Percentiles rank a stretch among this genome's conserved stretches.
phyloP scores from a whole-genome alignment of 495 filamentous ascomycete genomes.

The Aspergillus cavernicola region DNA sequence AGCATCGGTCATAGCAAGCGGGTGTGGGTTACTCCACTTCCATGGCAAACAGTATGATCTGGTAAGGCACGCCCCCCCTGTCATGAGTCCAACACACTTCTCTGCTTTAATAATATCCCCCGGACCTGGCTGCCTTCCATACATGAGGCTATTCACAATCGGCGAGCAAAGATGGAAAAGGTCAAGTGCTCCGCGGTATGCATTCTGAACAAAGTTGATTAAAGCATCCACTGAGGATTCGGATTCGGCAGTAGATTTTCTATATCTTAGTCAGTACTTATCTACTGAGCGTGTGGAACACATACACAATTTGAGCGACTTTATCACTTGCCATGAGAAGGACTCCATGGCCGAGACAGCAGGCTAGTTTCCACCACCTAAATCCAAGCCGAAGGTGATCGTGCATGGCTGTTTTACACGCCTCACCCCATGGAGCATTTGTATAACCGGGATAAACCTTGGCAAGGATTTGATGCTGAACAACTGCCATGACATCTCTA shows the following conservation, averaged over 20 bases:
- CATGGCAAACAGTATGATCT: background rate
- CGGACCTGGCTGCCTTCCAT: background rate
- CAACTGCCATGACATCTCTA: background rate
- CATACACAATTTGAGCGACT: background rate
- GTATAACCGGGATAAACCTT: background rate
- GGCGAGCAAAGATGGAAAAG: background rate
- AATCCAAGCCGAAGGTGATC: background rate
- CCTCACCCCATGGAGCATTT: background rate
- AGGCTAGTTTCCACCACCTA: background rate
- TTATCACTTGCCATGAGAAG: background rate
- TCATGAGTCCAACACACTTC: background rate
- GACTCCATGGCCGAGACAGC: background rate
- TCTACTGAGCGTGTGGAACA: background rate
- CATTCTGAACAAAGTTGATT: constrained; percentile 2
- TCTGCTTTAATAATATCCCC: background rate
- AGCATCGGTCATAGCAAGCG: background rate
- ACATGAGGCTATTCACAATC: background rate
- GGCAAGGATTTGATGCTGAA: background rate
- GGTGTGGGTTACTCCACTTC: background rate
- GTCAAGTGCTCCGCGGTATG: background rate
- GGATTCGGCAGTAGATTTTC: background rate
- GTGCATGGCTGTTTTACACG: background rate
- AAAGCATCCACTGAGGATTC: background rate
- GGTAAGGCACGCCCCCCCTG: background rate
- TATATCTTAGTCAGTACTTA: background rate